These are phyloP conservation scores for Amanita jacksonii DNA, from an alignment of 768 basidiomycete genomes.

Conservation along the genomic window DNA sequence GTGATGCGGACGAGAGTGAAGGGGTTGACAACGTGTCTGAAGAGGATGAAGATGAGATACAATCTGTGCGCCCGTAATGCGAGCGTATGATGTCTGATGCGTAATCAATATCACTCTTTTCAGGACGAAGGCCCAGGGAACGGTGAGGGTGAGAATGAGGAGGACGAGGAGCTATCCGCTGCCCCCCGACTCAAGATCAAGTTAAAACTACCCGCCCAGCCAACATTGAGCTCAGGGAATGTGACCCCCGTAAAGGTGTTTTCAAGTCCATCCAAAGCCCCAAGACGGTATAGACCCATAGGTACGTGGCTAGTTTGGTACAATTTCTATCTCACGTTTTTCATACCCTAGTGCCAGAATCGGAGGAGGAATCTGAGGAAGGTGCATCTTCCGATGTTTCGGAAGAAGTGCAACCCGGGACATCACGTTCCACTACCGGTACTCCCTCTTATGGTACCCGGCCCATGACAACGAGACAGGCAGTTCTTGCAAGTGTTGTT, in stretches of 20 bases:
- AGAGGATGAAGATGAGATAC: slow-evolving; percentile 20
- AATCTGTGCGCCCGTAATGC: slow-evolving; percentile 7
- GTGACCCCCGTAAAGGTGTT: slow-evolving; percentile 19
- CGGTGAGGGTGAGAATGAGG: slow-evolving; percentile 20
- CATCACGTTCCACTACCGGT: slow-evolving; percentile 18
- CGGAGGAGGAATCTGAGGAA: slow-evolving; percentile 28
- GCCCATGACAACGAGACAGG: slow-evolving; percentile 53
- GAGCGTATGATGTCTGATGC: too few relatives aligned
- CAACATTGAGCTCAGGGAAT: slow-evolving; percentile 20
- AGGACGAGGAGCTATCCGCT: slow-evolving; percentile 24
- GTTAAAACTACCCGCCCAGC: slow-evolving; percentile 40
- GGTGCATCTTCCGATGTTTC: slow-evolving; percentile 17
- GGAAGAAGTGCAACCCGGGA: slow-evolving; percentile 7
- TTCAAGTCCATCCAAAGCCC: slow-evolving; percentile 13
- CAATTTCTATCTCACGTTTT: slow-evolving; percentile 1
- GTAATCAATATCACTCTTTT: neutral
- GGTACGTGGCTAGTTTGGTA: neutral
- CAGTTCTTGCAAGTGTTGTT: slow-evolving; percentile 60
- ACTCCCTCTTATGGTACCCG: slow-evolving; percentile 17
- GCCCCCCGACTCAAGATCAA: slow-evolving; percentile 44
- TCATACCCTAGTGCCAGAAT: slow-evolving; percentile 22
- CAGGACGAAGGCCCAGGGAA: too few relatives aligned
- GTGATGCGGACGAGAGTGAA: slow-evolving; percentile 29
- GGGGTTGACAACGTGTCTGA: slow-evolving; percentile 20
- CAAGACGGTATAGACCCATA: slow-evolving; percentile 22